These are phyloP conservation scores for Sporobolomyces phaffii DNA, from an alignment of 768 basidiomycete genomes.

Conservation along the genomic window DNA sequence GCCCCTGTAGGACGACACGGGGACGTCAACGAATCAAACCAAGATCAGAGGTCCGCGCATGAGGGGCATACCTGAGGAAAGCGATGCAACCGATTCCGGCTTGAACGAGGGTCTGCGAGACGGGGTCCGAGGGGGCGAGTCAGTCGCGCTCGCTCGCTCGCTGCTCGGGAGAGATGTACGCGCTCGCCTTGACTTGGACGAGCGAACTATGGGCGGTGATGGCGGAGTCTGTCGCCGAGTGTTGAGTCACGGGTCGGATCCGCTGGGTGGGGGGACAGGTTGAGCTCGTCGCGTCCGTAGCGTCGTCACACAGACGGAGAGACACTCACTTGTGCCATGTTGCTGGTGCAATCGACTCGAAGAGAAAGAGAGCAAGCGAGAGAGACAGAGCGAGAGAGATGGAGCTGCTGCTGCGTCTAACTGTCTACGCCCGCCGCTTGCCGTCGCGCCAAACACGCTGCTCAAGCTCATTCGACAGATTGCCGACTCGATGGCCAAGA, in stretches of 20 bases:
- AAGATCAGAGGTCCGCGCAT: too few relatives aligned
- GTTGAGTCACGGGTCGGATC: constrained; percentile 11
- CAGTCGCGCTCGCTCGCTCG: neutral
- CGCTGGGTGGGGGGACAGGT: constrained; percentile 10
- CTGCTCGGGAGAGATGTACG: neutral
- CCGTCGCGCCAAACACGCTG: constrained; percentile 5
- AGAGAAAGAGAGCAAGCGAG: too few relatives aligned
- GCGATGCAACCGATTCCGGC: constrained; percentile 40
- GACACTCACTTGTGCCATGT: constrained; percentile 13
- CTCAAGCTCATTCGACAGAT: neutral
- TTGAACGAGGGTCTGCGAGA: constrained; percentile 24
- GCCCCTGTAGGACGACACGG: constrained; percentile 22
- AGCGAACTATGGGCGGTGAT: constrained; percentile 7
- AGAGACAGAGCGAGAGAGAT: neutral
- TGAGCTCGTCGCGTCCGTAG: neutral
- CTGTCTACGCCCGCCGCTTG: too few relatives aligned
- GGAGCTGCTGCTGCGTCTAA: too few relatives aligned
- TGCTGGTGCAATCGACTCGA: too few relatives aligned
- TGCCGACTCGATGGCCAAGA: constrained; percentile 3
- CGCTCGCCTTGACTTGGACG: constrained; percentile 15
- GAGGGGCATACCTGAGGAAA: constrained; percentile 30
- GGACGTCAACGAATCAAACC: too few relatives aligned
- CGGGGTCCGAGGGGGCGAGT: neutral
- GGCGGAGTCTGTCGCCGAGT: neutral
- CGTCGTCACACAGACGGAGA: too few relatives aligned